phyloP scores from a whole-genome alignment of 768 basidiomycete species.

The Naganishia randhawae region DNA sequence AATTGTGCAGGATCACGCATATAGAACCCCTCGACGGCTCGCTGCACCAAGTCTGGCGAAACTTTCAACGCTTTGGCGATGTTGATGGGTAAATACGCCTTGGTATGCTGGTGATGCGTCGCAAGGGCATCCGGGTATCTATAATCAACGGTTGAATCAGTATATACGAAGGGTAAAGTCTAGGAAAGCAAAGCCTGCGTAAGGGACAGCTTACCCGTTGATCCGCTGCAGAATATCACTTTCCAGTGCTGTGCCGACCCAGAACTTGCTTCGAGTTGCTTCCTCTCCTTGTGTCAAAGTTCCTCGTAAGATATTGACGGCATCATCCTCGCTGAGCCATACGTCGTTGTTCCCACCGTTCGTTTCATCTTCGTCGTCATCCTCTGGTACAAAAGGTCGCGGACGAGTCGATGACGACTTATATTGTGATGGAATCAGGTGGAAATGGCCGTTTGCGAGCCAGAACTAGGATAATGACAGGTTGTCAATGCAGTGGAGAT shows the following conservation, averaged over 20 bases:
- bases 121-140: conserved; percentile 69
- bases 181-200: not conserved
- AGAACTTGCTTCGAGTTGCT: conserved; percentile 54
- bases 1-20: conserved; percentile 87
- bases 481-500: not conserved
- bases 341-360: conserved; percentile 43
- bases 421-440: conserved; percentile 78
- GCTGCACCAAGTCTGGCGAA: conserved; percentile 70
- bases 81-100: conserved; percentile 73
- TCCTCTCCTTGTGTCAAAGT: not conserved
- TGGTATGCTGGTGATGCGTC: conserved; percentile 69
- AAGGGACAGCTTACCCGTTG: conserved; percentile 34
- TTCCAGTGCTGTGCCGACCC: conserved; percentile 64
- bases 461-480: conserved; percentile 56
- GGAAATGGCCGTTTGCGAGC: conserved; percentile 76
- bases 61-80: conserved; percentile 68
- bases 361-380: not conserved
- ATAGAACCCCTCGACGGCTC: conserved; percentile 87
- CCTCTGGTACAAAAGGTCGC: conserved; percentile 22
- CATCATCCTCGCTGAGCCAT: conserved; percentile 62
- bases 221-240: conserved; percentile 67
- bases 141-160: not conserved
- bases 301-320: conserved; percentile 53
- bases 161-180: conserved; percentile 34
- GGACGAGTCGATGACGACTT: conserved; percentile 61